phyloP scores from a whole-genome alignment of 2,329 filamentous ascomycete genomes.

The Byssochlamys sp. region DNA sequence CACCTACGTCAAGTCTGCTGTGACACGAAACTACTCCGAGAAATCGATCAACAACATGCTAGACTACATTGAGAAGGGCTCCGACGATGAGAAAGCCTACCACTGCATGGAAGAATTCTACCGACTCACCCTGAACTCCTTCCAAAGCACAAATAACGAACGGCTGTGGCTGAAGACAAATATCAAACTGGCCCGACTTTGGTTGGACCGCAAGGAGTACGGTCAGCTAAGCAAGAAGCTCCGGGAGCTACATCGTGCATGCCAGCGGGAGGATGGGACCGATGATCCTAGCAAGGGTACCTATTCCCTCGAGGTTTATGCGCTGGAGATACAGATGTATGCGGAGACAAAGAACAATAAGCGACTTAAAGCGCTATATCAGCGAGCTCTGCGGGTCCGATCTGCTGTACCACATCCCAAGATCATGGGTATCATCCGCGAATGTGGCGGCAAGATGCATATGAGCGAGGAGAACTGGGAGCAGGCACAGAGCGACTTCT shows the following conservation, averaged over 20 bases:
- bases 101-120: slow-evolving; percentile 91
- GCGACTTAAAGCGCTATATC: slow-evolving; percentile 83
- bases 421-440: slow-evolving; percentile 97
- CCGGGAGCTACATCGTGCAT: slow-evolving; percentile 77
- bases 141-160: slow-evolving; percentile 96
- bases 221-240: slow-evolving; percentile 69
- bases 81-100: slow-evolving; percentile 60
- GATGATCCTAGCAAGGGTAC: slow-evolving; percentile 87
- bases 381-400: slow-evolving; percentile 79
- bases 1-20: slow-evolving; percentile 92
- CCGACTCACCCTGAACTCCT: slow-evolving; percentile 81
- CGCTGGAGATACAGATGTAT: slow-evolving; percentile 97
- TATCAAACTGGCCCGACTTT: slow-evolving; percentile 86
- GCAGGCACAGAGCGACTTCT: slow-evolving; percentile 92
- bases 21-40: slow-evolving; percentile 95
- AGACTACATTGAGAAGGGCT: slow-evolving; percentile 92
- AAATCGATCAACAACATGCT: slow-evolving; percentile 99
- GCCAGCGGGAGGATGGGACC: slow-evolving; percentile 73
- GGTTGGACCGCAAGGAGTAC: slow-evolving; percentile 87
- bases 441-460: slow-evolving; percentile 99
- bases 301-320: slow-evolving; percentile 90
- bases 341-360: slow-evolving; percentile 96
- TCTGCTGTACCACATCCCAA: slow-evolving; percentile 97
- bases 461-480: slow-evolving; percentile 99
- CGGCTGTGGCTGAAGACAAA: slow-evolving; percentile 96